Percentiles rank a stretch among this genome's conserved stretches.
phyloP scores from a whole-genome alignment of 2,329 filamentous ascomycete species.

The Acephala macrosclerotiorum region DNA sequence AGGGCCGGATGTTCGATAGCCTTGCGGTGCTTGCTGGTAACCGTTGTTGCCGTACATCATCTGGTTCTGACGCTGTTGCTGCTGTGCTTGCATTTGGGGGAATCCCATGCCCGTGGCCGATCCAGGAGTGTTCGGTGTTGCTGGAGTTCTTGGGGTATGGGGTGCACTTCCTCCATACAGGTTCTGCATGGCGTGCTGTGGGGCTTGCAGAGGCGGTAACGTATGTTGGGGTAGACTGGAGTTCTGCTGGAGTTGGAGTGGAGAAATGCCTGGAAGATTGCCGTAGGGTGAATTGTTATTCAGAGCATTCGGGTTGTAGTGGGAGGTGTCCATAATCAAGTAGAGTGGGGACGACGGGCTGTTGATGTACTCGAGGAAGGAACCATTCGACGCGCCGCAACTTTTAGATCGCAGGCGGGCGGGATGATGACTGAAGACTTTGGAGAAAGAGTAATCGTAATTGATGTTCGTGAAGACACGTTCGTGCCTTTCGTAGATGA shows the following conservation, averaged over 20 bases:
- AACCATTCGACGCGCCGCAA: slow-evolving; percentile 23
- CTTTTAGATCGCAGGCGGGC: slow-evolving; percentile 2
- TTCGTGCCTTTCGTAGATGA: background rate
- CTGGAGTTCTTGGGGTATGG: slow-evolving; percentile 67
- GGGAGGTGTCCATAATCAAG: slow-evolving; percentile 40
- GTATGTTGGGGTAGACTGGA: slow-evolving; percentile 58
- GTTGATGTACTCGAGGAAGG: background rate
- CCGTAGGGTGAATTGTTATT: slow-evolving; percentile 41
- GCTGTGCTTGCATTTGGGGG: slow-evolving; percentile 54
- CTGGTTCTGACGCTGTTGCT: slow-evolving; percentile 37
- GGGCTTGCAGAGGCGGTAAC: slow-evolving; percentile 59
- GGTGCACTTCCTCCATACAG: slow-evolving; percentile 59
- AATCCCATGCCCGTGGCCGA: slow-evolving; percentile 60
- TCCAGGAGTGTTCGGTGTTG: slow-evolving; percentile 68
- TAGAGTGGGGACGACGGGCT: background rate
- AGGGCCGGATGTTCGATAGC: slow-evolving; percentile 61
- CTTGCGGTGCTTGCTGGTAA: slow-evolving; percentile 39
- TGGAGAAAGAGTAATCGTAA: background rate
- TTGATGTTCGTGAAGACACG: background rate
- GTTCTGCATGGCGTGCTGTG: slow-evolving; percentile 57
- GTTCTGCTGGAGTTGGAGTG: slow-evolving; percentile 48
- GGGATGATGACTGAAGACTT: background rate
- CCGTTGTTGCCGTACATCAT: slow-evolving; percentile 39
- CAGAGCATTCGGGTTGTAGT: slow-evolving; percentile 42
- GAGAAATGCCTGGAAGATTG: slow-evolving; percentile 43